phyloP scores from a whole-genome alignment of 1,284 basidiomycete genomes.

The Boletus sp. region DNA sequence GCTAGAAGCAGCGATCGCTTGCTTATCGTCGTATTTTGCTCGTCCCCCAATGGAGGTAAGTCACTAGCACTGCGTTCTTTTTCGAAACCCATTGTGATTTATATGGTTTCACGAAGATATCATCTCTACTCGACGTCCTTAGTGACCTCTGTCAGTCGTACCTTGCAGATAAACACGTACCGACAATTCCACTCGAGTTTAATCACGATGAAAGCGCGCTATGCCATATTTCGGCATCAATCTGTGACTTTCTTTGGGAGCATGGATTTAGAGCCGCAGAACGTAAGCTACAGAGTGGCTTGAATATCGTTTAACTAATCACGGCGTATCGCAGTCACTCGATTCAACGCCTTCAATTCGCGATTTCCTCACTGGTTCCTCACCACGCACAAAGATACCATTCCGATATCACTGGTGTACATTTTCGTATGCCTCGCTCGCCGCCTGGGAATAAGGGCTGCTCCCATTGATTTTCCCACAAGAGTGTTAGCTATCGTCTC shows the following conservation, averaged over 20 bases:
- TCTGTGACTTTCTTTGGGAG: slow-evolving; percentile 46
- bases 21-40: slow-evolving; percentile 55
- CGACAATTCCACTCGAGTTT: slow-evolving; percentile 26
- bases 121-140: slow-evolving; percentile 39
- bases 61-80: background rate
- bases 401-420: slow-evolving; percentile 60
- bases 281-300: slow-evolving; percentile 28
- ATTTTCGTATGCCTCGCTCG: slow-evolving; percentile 53
- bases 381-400: slow-evolving; percentile 43
- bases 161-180: slow-evolving; percentile 27
- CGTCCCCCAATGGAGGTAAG: slow-evolving; percentile 43
- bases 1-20: slow-evolving; percentile 48
- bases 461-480: slow-evolving; percentile 52
- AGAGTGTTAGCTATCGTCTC: slow-evolving; percentile 49
- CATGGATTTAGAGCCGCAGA: slow-evolving; percentile 41
- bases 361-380: slow-evolving; percentile 60
- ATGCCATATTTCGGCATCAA: slow-evolving; percentile 35
- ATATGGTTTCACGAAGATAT: slow-evolving; percentile 30
- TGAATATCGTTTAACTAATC: slow-evolving; percentile 8
- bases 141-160: slow-evolving; percentile 39
- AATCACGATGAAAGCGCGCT: slow-evolving; percentile 27
- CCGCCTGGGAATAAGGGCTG: slow-evolving; percentile 48
- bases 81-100: background rate
- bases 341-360: slow-evolving; percentile 44
- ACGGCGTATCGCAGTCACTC: slow-evolving; percentile 14